These are phyloP conservation scores for Penicillium sp. DNA, from an alignment of 2,329 filamentous ascomycete genomes.

Conservation along the genomic window DNA sequence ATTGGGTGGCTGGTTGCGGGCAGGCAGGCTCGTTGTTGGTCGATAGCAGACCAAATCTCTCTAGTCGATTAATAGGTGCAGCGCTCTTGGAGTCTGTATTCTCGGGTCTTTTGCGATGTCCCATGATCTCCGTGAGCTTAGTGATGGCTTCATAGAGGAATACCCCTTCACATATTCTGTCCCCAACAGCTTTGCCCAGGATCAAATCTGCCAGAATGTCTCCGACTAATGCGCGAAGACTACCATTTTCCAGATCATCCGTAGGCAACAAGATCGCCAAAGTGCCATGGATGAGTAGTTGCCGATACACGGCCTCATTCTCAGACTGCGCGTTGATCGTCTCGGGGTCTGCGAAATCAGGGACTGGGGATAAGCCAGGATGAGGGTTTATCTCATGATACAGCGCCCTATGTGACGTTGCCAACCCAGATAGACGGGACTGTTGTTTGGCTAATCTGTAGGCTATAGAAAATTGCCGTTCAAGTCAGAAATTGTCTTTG, in stretches of 20 bases:
- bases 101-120: slow-evolving; percentile 19
- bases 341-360: slow-evolving; percentile 54
- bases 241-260: slow-evolving; percentile 86
- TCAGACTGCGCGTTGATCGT: slow-evolving; percentile 63
- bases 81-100: slow-evolving; percentile 12
- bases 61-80: slow-evolving; percentile 46
- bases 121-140: slow-evolving; percentile 61
- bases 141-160: slow-evolving; percentile 81
- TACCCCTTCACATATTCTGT: slow-evolving; percentile 83
- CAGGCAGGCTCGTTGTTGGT: slow-evolving; percentile 28
- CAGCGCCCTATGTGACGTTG: slow-evolving; percentile 63
- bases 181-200: slow-evolving; percentile 76
- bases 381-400: slow-evolving; percentile 85
- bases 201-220: slow-evolving; percentile 91
- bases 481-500: slow-evolving; percentile 20
- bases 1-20: slow-evolving; percentile 34
- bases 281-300: slow-evolving; percentile 79
- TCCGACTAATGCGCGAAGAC: slow-evolving; percentile 76
- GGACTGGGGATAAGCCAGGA: slow-evolving; percentile 76
- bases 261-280: slow-evolving; percentile 84
- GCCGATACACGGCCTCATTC: slow-evolving; percentile 81
- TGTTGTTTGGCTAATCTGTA: slow-evolving; percentile 68
- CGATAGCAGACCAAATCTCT: slow-evolving; percentile 58
- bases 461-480: slow-evolving; percentile 50
- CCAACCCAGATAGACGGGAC: slow-evolving; percentile 59